Evolutionary conservation across 2,329 filamentous ascomycete genomes (phyloP).

Genomic region (Diaporthe helianthi): DNA sequence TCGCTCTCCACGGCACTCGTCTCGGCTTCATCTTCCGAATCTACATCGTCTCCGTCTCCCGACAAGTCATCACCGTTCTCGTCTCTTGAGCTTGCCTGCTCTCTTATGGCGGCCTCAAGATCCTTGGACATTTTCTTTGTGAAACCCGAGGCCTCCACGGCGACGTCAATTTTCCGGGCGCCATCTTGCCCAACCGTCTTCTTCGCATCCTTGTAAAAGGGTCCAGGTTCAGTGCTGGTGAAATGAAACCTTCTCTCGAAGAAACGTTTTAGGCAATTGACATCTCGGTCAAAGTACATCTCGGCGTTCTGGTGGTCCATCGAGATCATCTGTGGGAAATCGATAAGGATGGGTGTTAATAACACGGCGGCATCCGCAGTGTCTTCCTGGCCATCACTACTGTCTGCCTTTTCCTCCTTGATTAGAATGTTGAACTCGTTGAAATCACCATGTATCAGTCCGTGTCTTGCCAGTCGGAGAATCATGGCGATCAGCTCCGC

Average conservation of each 20-base stretch:
- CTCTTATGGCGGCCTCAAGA: slow-evolving; percentile 86
- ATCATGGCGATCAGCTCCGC: slow-evolving; percentile 90
- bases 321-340: slow-evolving; percentile 98
- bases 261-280: slow-evolving; percentile 93
- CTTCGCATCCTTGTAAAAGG: slow-evolving; percentile 83
- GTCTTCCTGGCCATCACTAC: slow-evolving; percentile 46
- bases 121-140: slow-evolving; percentile 97
- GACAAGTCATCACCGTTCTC: slow-evolving; percentile 46
- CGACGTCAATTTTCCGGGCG: slow-evolving; percentile 77
- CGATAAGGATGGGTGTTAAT: slow-evolving; percentile 85
- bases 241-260: slow-evolving; percentile 92
- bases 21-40: slow-evolving; percentile 42
- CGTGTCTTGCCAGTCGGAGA: slow-evolving; percentile 80
- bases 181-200: slow-evolving; percentile 73
- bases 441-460: slow-evolving; percentile 96
- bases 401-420: slow-evolving; percentile 68
- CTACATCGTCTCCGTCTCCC: slow-evolving; percentile 44
- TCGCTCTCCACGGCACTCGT: slow-evolving; percentile 38
- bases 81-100: slow-evolving; percentile 65
- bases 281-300: slow-evolving; percentile 97
- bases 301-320: slow-evolving; percentile 93
- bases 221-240: slow-evolving; percentile 79
- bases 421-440: slow-evolving; percentile 99
- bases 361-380: slow-evolving; percentile 46
- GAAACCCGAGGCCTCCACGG: slow-evolving; percentile 92